A percentile compares a stretch with the other conserved stretches of the same genome.
phyloP scores from a whole-genome alignment of 2,329 filamentous ascomycete species.

The Aspergillus pseudotamarii region DNA sequence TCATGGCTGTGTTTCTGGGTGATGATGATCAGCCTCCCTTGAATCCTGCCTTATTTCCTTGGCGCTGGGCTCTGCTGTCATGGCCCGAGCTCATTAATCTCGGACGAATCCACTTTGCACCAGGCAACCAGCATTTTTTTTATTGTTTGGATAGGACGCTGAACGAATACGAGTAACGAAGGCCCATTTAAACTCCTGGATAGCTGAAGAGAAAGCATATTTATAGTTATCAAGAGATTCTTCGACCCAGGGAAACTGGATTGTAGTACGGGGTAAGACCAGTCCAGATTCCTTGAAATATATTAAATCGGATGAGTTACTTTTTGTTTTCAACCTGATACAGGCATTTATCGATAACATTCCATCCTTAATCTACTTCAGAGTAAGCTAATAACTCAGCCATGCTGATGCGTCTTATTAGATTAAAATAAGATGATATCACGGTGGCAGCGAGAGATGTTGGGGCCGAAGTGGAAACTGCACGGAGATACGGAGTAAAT shows the following conservation, averaged over 20 bases:
- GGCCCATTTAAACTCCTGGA: constrained; percentile 2
- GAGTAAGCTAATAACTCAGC: not conserved
- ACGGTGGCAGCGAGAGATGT: not conserved
- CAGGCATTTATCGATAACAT: not conserved
- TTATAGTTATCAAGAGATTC: not conserved
- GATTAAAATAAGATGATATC: not conserved
- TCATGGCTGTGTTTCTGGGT: not conserved
- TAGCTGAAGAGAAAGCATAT: not conserved
- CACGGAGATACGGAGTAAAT: not conserved
- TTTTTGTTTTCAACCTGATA: not conserved
- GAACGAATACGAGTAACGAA: constrained; percentile 2
- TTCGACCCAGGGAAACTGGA: not conserved
- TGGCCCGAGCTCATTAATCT: constrained; percentile 9
- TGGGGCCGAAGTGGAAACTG: constrained; percentile 7
- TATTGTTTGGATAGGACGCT: not conserved
- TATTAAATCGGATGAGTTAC: not conserved
- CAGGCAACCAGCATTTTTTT: constrained; percentile 8
- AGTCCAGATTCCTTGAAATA: not conserved
- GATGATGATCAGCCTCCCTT: constrained; percentile 4
- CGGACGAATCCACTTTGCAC: constrained; percentile 1
- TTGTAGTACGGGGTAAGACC: not conserved
- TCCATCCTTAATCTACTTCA: not conserved
- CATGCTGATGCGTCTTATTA: not conserved
- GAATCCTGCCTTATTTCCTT: constrained; percentile 8
- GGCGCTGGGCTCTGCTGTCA: constrained; percentile 2